phyloP scores from a whole-genome alignment of 768 basidiomycete species.

The Leccinellum luteum region DNA sequence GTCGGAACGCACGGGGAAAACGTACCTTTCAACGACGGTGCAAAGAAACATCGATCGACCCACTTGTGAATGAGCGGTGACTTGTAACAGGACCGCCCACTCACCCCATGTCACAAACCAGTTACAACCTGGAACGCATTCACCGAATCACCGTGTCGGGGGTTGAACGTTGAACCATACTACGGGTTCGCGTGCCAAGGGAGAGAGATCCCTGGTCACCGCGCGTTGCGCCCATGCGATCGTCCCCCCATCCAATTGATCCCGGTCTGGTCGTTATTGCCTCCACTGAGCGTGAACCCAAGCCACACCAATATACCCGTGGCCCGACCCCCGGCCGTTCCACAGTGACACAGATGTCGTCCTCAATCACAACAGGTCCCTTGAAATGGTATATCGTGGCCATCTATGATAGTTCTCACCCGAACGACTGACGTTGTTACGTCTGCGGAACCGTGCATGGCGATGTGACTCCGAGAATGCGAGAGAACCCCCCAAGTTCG shows the following conservation, averaged over 20 bases:
- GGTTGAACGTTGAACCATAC: conserved; percentile 55
- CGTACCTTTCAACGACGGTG: conserved; percentile 36
- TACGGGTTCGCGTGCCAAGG: conserved; percentile 60
- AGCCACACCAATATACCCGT: conserved; percentile 58
- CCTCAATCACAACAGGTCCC: conserved; percentile 54
- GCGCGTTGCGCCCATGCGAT: conserved; percentile 7
- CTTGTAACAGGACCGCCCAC: conserved; percentile 35
- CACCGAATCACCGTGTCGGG: conserved; percentile 45
- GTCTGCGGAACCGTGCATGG: conserved; percentile 48
- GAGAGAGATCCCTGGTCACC: conserved; percentile 48
- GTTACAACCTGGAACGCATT: conserved; percentile 34
- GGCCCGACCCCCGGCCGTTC: conserved; percentile 50
- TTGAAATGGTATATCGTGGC: conserved; percentile 25
- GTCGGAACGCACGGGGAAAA: neutral
- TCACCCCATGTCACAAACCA: neutral
- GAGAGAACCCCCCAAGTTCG: conserved; percentile 49
- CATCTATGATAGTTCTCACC: conserved; percentile 30
- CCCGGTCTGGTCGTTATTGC: conserved; percentile 19
- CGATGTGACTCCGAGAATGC: conserved; percentile 60
- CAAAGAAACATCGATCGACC: conserved; percentile 43
- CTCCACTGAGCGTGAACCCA: conserved; percentile 60
- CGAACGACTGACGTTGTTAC: conserved; percentile 31
- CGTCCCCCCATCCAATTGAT: conserved; percentile 1
- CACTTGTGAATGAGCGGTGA: conserved; percentile 31
- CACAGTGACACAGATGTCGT: conserved; percentile 59